These are phyloP conservation scores for Linnemannia schmuckeri DNA, from an alignment of 192 early-diverging fungal species.

Conservation along the genomic window DNA sequence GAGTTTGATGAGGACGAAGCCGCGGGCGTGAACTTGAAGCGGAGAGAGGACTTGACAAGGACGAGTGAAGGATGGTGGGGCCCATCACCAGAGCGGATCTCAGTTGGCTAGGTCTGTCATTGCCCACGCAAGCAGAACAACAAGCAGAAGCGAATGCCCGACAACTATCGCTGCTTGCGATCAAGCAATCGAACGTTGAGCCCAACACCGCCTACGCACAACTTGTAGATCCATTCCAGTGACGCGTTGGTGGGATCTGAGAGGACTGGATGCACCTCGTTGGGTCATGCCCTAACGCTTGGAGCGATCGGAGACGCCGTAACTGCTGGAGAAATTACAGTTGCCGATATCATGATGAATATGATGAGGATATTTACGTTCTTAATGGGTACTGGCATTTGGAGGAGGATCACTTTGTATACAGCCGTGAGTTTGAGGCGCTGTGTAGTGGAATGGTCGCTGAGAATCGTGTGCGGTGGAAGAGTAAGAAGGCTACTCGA, in stretches of 20 bases:
- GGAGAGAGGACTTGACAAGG: background rate
- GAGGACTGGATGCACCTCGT: slow-evolving; percentile 9
- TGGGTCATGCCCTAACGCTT: background rate
- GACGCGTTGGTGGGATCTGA: background rate
- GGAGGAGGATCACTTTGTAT: background rate
- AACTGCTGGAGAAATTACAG: background rate
- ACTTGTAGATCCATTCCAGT: background rate
- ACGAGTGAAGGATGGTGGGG: slow-evolving; percentile 1
- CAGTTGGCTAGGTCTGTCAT: slow-evolving; percentile 5
- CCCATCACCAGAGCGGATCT: background rate
- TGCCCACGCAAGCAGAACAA: background rate
- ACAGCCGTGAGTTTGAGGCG: background rate
- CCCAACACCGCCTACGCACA: background rate
- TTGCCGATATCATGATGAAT: background rate
- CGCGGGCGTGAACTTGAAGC: background rate
- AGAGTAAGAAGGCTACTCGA: background rate
- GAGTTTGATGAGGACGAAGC: slow-evolving; percentile 6
- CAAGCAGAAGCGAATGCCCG: background rate
- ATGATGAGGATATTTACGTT: background rate
- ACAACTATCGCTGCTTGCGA: no score
- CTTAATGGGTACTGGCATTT: background rate
- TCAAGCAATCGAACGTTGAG: background rate
- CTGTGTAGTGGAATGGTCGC: background rate
- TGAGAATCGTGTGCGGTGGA: background rate
- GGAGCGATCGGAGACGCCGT: background rate